Evolutionary conservation across 192 early-diverging fungal genomes (phyloP), one percentile per base, ranked within the genome.

Genomic region (Dissophora ornata): DNA sequence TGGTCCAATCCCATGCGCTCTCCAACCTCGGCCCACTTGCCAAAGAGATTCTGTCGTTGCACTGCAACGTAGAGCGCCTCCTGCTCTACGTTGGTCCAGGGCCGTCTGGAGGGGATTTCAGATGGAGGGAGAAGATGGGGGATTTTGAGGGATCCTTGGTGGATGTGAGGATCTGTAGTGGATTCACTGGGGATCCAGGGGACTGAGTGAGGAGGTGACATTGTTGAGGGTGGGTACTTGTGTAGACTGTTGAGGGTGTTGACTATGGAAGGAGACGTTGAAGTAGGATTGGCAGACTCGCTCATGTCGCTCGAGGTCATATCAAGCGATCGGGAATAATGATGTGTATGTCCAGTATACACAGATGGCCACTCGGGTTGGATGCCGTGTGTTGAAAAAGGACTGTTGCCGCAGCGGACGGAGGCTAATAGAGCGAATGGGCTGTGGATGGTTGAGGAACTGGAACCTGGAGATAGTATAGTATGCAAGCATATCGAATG

Each of bases 61-160:
- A 77, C 73, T 1, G 73, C 73, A 36, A 77, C 53, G 30, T 77
- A 77, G 4, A 77, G 53, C 0, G 73, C 73, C 33, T 77, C 73
- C 15, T 67, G 73, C 25, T 77, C 73, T 0, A 29, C 33, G 24
- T 57, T 77, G 19, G 51, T 50, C 73, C 73, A 77, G 25, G 64
- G 64, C 12, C 56, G 47, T 7, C 32, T 51, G 49, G 30, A 13
- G 21, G 38, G 19, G 13, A 21, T 3, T 21, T 65, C 55, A 12
- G 62, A 36, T 4, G 54, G 56, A 15, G 62, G 44, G 16, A 52
- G 41, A 0, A 30, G 36, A 19, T 57, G 67, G 32, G 41, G 24
- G 1, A 57, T 19, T 25, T 69, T 69, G 45, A 34, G 34, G 11
- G 44, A 64, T 21, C 44, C 28, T 30, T 56, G 56, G 29, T 51